These are phyloP conservation scores for Azolla pinnata DNA, from an alignment of 75 land plant genomes.

Conservation along the genomic window DNA sequence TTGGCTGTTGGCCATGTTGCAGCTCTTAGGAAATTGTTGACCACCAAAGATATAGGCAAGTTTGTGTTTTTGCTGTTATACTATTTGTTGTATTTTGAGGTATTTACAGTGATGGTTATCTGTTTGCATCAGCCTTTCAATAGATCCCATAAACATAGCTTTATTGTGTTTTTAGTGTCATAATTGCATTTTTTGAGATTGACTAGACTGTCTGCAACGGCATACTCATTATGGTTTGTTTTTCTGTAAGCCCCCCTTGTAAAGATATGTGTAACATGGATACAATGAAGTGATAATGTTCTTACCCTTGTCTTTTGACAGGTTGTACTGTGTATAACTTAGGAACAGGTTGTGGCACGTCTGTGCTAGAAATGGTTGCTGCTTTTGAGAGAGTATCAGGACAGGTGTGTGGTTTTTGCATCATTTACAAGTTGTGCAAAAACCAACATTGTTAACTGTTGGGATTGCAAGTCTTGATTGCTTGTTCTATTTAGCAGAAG, in stretches of 20 bases:
- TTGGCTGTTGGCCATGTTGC: conserved; percentile 24
- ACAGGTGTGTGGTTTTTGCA: conserved; percentile 48
- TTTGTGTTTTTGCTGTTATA: neutral
- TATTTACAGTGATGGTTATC: no score
- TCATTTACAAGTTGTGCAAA: neutral
- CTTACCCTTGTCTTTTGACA: no score
- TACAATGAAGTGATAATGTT: no score
- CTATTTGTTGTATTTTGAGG: neutral
- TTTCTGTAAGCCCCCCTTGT: no score
- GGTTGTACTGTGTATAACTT: conserved; percentile 79
- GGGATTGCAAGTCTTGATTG: no score
- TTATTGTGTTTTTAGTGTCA: no score
- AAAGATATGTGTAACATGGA: no score
- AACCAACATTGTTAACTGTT: neutral
- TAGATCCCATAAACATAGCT: no score
- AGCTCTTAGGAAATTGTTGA: conserved; percentile 21
- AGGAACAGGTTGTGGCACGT: conserved; percentile 79
- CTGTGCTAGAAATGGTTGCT: conserved; percentile 81
- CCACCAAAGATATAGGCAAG: conserved; percentile 16
- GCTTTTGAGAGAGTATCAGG: conserved; percentile 89
- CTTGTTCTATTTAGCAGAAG: conserved; percentile 38
- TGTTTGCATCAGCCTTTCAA: no score
- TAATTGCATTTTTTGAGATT: no score
- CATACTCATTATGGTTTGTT: no score
- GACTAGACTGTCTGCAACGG: no score